Evolutionary conservation across 805 yeast species (phyloP).

Genomic region (Osmozyma mogii): DNA sequence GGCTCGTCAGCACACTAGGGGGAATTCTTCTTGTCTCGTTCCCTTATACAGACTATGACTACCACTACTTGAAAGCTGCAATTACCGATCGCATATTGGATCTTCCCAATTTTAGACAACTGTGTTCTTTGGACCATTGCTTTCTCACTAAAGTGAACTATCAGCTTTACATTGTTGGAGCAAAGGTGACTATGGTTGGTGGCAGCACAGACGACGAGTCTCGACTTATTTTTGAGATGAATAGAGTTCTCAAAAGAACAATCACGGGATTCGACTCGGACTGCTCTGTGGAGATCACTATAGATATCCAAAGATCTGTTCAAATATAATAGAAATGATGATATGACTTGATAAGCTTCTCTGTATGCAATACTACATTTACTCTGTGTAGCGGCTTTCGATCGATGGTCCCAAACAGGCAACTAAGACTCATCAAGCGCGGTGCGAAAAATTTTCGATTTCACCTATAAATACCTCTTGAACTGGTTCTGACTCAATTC

Average conservation of each 20-base stretch:
- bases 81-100: slow-evolving; percentile 39
- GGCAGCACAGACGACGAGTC: slow-evolving; percentile 66
- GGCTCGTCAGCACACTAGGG: slow-evolving; percentile 43
- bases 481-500: no score
- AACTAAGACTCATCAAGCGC: no score
- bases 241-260: slow-evolving; percentile 32
- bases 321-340: neutral
- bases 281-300: slow-evolving; percentile 28
- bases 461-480: no score
- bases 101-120: slow-evolving; percentile 45
- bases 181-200: slow-evolving; percentile 54
- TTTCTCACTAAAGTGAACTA: slow-evolving; percentile 57
- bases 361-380: no score
- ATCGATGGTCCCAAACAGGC: no score
- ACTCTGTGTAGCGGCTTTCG: no score
- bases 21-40: slow-evolving; percentile 45
- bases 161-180: slow-evolving; percentile 48
- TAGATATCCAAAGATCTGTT: slow-evolving; percentile 20
- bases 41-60: slow-evolving; percentile 38
- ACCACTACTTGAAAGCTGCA: slow-evolving; percentile 25
- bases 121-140: slow-evolving; percentile 41
- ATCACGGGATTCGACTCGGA: slow-evolving; percentile 17
- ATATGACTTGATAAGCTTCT: no score
- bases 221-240: slow-evolving; percentile 42
- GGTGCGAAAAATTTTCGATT: no score